Percentiles rank a stretch among this genome's conserved stretches.
These are phyloP conservation scores for Saturnispora halmiae DNA, from an alignment of 805 yeast genomes.

Conservation along the genomic window DNA sequence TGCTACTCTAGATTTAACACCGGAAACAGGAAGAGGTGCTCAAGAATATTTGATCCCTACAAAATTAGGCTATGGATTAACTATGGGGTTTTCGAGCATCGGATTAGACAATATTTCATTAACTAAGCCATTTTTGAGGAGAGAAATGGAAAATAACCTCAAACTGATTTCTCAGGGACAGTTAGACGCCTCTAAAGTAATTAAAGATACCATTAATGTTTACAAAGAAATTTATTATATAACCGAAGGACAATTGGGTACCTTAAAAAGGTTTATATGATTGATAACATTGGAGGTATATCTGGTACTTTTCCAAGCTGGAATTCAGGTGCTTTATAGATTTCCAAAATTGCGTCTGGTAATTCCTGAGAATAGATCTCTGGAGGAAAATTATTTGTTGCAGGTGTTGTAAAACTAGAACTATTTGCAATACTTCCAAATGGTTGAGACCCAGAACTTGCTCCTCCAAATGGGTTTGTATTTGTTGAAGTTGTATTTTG, in stretches of 20 bases:
- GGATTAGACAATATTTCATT: slow-evolving; percentile 63
- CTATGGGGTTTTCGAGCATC: slow-evolving; percentile 77
- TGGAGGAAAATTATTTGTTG: background rate
- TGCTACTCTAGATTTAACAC: slow-evolving; percentile 8
- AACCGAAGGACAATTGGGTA: slow-evolving; percentile 3
- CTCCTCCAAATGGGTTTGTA: slow-evolving; percentile 40
- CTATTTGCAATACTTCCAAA: too few species aligned
- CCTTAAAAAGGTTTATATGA: slow-evolving; percentile 14
- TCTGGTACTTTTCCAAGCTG: slow-evolving; percentile 63
- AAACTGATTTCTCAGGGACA: slow-evolving; percentile 60
- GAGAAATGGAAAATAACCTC: slow-evolving; percentile 61
- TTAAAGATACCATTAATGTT: slow-evolving; percentile 42
- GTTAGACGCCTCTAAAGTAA: slow-evolving; percentile 43
- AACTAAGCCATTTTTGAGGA: slow-evolving; percentile 82
- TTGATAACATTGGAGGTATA: slow-evolving; percentile 54
- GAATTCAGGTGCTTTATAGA: slow-evolving; percentile 44
- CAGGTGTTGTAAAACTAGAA: too few species aligned
- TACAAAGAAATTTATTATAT: slow-evolving; percentile 54
- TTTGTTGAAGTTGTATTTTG: slow-evolving; percentile 20
- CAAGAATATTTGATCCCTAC: slow-evolving; percentile 60
- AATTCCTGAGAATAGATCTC: background rate
- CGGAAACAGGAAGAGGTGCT: slow-evolving; percentile 30
- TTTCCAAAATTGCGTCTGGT: slow-evolving; percentile 38
- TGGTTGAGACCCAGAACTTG: background rate
- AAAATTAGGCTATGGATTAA: slow-evolving; percentile 72